Base-by-base conservation (phyloP, 2,329 filamentous ascomycete genomes). In the Capronia coronata region DNA sequence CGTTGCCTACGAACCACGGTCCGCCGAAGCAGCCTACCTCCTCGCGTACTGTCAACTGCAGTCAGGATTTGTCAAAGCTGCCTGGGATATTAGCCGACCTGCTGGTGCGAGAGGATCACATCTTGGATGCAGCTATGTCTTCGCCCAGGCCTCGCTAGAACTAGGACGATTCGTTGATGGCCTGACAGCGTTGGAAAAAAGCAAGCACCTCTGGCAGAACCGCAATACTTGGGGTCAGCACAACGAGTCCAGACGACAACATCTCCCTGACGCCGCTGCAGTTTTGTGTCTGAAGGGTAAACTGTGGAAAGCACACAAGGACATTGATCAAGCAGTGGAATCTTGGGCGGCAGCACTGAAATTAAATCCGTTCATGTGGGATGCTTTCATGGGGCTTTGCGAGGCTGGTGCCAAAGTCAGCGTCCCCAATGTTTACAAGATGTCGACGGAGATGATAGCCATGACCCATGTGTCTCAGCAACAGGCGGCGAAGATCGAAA, bases 301-400 rank as follows among this genome's bases (percentile, higher is more conserved):
- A 68, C 74, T 98, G 22, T 91, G 89, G 71, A 81, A 85, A 42
- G 87, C 80, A 2, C 84, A 93, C 61, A 86, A 78, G 54, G 80
- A 95, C 60, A 78, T 87, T 61, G 86, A 86, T 62, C 89, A 87
- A 67, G 90, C 93, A 6, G 82, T 91, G 13, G 79, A 86, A 58
- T 88, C 81, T 66, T 97, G 93, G 64, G 88, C 94, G 59, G 88
- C 94, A 52, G 82, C 90, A 4, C 72, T 98, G 61, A 94, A 90
- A 68, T 68, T 83, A 47, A 98, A 97, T 63, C 90, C 93, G 1
- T 91, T 97, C 68, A 93, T 95, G 79, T 98, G 93, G 93, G 93
- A 98, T 73, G 90, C 91, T 0, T 97, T 97, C 62, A 82, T 84
- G 18, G 84, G 81, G 13, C 76, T 98, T 6, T 95, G 90, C 65